Base-by-base conservation (phyloP, 1,139 yeast species). In the Eremothecium gossypii region DNA sequence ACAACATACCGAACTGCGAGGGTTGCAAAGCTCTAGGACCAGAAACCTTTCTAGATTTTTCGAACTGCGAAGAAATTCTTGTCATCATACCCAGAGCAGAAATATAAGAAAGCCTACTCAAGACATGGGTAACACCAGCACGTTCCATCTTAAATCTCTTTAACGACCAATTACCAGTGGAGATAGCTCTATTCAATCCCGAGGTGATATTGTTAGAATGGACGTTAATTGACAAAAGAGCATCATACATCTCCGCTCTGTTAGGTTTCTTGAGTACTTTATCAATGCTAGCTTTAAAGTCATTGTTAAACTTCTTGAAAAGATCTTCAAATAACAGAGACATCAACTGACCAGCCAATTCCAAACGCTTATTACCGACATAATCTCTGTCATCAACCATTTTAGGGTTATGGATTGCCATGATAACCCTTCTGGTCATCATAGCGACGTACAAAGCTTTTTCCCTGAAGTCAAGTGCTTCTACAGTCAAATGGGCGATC, bases 71-170 rank as follows among this genome's bases (percentile, higher is more conserved):
- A 3, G 96, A 86, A 44, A 91, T 93, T 70, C 99, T 84, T 11
- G 99, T 91, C 99, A 91, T 91, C 99, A 91, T 91, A 56, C 99
- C 99, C 49, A 91, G 70, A 0, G 98, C 99, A 8, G 95, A 81
- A 41, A 91, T 91, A 61, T 87, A 91, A 28, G 95, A 84, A 45
- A 91, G 70, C 59, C 99, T 74, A 45, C 94, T 82, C 43, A 91
- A 70, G 37, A 91, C 97, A 61, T 91, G 98, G 3, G 99, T 93
- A 40, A 91, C 98, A 67, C 99, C 99, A 0, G 99, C 98, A 50
- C 98, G 78, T 68, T 93, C 98, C 99, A 91, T 91, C 80, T 89
- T 91, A 73, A 91, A 91, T 69, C 99, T 86, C 66, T 91, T 91
- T 61, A 91, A 73, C 1, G 96, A 86, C 99, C 99, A 91, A 62